phyloP scores from a whole-genome alignment of 192 early-diverging fungal genomes.

The Neocallimastix lanati region DNA sequence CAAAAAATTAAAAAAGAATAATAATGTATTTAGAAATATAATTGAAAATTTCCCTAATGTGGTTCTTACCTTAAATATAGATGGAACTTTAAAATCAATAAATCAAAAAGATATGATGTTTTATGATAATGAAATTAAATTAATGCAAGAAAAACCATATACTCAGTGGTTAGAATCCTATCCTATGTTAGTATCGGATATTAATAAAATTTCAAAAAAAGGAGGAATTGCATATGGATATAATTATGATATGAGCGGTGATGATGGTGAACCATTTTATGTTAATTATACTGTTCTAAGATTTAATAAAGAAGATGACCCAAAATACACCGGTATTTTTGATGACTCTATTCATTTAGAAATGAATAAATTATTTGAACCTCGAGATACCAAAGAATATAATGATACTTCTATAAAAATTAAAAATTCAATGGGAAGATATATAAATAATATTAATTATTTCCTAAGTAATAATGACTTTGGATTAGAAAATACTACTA shows the following conservation, averaged over 20 bases:
- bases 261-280: not conserved
- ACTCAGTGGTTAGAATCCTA: not conserved
- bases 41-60: not conserved
- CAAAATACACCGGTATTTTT: not conserved
- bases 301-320: not conserved
- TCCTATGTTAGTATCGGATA: not conserved
- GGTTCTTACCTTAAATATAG: not conserved
- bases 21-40: not conserved
- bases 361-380: not conserved
- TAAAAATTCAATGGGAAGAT: not conserved
- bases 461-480: not conserved
- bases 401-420: not conserved
- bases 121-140: not conserved
- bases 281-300: not conserved
- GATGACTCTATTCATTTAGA: not conserved
- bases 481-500: not conserved
- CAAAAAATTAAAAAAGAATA: not conserved
- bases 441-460: not conserved
- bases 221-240: not conserved
- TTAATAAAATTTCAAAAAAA: not conserved
- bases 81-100: not conserved
- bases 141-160: not conserved
- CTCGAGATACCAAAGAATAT: not conserved
- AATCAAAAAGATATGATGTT: not conserved
- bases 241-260: not conserved